A percentile compares a stretch with the other conserved stretches of the same genome.
Conservation (phyloP, 129 eudicot genomes). For the Helianthus annuus region HanXRQr2.0-SUNRISE NC_035434.2:12528801-12529300, state of each 20-base stretch:
- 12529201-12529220: too few relatives aligned
- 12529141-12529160: too few relatives aligned
- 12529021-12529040: not conserved
- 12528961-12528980: not conserved
- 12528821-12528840: slow-evolving; percentile 8
- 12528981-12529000: not conserved
- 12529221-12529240: too few relatives aligned
- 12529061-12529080: not conserved
- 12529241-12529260: too few relatives aligned
- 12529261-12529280: not conserved
- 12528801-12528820: not conserved
- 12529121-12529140: too few relatives aligned
- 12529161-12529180: not conserved
- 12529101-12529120: too few relatives aligned
- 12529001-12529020: not conserved
- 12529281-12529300: not conserved
- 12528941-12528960: not conserved
- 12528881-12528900: slow-evolving; percentile 17
- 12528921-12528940: not conserved
- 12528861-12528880: slow-evolving; percentile 19
- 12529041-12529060: not conserved
- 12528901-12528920: slow-evolving; percentile 21
- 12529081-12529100: not conserved
- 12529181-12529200: not conserved
- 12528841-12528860: slow-evolving; percentile 6